phyloP scores from a whole-genome alignment of 1,284 basidiomycete species.

The Tremellales sp. region DNA sequence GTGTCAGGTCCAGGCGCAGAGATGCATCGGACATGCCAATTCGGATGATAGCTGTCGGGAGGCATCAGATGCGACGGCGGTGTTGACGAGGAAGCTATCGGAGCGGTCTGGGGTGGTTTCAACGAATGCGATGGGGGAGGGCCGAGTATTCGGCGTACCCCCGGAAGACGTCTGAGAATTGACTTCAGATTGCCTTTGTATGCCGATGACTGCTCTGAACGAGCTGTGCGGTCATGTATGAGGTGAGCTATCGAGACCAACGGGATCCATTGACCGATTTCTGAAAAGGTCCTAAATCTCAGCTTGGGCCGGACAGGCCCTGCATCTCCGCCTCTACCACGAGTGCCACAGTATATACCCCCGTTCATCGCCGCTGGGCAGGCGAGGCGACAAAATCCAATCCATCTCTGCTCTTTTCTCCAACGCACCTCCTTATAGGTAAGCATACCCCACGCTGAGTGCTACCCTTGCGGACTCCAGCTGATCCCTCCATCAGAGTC shows the following conservation, averaged over 20 bases:
- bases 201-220: no score
- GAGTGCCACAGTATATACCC: no score
- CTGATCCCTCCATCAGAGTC: conserved; percentile 27
- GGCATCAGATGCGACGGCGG: conserved; percentile 1
- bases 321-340: no score
- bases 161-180: conserved; percentile 3
- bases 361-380: not conserved
- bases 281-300: no score
- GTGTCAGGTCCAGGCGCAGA: conserved; percentile 63
- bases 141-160: conserved; percentile 1
- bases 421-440: conserved; percentile 34
- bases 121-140: not conserved
- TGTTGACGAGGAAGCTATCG: not conserved
- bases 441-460: conserved; percentile 1
- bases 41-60: conserved; percentile 15
- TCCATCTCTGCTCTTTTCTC: conserved; percentile 11
- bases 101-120: not conserved
- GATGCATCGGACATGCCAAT: conserved; percentile 46
- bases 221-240: no score
- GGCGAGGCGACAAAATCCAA: not conserved
- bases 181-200: no score
- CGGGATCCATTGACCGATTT: no score
- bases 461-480: not conserved
- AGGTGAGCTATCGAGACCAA: no score
- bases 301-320: no score